Conservation (phyloP, 2,329 filamentous ascomycete species). For the Huntiella moniliformis region DNA sequence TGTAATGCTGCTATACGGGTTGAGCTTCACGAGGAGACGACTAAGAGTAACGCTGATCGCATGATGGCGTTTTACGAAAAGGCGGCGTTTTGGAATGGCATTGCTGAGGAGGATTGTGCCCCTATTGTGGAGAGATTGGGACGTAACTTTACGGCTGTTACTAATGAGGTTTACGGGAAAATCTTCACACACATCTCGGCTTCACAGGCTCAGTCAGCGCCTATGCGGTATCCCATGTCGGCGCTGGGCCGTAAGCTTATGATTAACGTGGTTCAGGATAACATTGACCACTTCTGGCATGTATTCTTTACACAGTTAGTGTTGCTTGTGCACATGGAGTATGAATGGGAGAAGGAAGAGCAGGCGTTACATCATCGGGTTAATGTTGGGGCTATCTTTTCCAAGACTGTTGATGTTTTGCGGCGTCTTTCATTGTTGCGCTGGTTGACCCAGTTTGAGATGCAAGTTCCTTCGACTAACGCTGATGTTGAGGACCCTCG, state of each 20-base stretch:
- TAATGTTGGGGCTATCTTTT: conserved; percentile 51
- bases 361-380: conserved; percentile 41
- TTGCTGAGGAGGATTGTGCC: conserved; percentile 65
- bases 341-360: conserved; percentile 57
- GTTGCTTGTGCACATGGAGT: conserved; percentile 70
- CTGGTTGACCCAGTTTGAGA: conserved; percentile 45
- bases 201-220: conserved; percentile 19
- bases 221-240: conserved; percentile 37
- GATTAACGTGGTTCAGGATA: conserved; percentile 63
- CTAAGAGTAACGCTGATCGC: conserved; percentile 50
- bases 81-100: conserved; percentile 57
- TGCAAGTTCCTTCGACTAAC: conserved; percentile 29
- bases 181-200: conserved; percentile 23
- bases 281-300: conserved; percentile 50
- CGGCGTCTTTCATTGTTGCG: conserved; percentile 54
- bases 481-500: conserved; percentile 21
- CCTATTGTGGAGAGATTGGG: conserved; percentile 52
- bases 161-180: conserved; percentile 33
- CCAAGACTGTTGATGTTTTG: conserved; percentile 50
- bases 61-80: conserved; percentile 64
- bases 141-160: conserved; percentile 41
- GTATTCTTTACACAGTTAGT: conserved; percentile 68
- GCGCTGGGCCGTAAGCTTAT: conserved; percentile 59
- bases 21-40: conserved; percentile 57
- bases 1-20: conserved; percentile 48